These are phyloP conservation scores for Tylopilus rubrobrunneus DNA, from an alignment of 768 basidiomycete genomes.

Conservation along the genomic window DNA sequence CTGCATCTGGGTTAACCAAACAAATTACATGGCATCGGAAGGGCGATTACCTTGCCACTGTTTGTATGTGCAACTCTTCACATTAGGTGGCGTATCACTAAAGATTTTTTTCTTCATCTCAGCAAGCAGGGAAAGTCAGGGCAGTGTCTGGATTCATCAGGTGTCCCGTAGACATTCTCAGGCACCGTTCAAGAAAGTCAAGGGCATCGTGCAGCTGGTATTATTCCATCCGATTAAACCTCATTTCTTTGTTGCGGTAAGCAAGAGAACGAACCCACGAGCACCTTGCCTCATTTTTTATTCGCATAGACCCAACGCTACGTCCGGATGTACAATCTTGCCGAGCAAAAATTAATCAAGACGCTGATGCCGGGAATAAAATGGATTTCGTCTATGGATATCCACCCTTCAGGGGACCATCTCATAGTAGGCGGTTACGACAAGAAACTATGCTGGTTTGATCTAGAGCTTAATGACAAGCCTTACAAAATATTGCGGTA, in stretches of 20 bases:
- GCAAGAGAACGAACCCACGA: conserved; percentile 29
- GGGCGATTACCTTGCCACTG: conserved; percentile 94
- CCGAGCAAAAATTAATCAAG: conserved; percentile 89
- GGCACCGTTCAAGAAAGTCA: conserved; percentile 95
- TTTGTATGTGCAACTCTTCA: conserved; percentile 61
- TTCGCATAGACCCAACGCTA: conserved; percentile 85
- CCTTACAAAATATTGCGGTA: conserved; percentile 96
- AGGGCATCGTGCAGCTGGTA: conserved; percentile 85
- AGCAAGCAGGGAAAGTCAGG: conserved; percentile 69
- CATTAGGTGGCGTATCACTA: conserved; percentile 3
- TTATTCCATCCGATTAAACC: conserved; percentile 94
- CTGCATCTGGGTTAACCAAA: conserved; percentile 65
- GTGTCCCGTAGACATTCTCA: conserved; percentile 91
- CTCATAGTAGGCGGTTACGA: conserved; percentile 97
- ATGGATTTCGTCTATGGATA: conserved; percentile 97
- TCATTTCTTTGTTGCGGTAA: conserved; percentile 95
- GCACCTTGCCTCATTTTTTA: conserved; percentile 7
- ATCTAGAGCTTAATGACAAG: conserved; percentile 92
- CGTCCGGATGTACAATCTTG: conserved; percentile 90
- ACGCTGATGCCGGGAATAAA: conserved; percentile 92
- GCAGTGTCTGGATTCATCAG: conserved; percentile 95
- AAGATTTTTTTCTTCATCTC: conserved; percentile 9
- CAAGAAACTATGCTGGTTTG: conserved; percentile 98
- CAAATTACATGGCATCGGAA: conserved; percentile 90
- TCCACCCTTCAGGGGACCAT: conserved; percentile 95